Base-by-base conservation (phyloP, 768 basidiomycete species). In the Lactarius hatsudake region DNA sequence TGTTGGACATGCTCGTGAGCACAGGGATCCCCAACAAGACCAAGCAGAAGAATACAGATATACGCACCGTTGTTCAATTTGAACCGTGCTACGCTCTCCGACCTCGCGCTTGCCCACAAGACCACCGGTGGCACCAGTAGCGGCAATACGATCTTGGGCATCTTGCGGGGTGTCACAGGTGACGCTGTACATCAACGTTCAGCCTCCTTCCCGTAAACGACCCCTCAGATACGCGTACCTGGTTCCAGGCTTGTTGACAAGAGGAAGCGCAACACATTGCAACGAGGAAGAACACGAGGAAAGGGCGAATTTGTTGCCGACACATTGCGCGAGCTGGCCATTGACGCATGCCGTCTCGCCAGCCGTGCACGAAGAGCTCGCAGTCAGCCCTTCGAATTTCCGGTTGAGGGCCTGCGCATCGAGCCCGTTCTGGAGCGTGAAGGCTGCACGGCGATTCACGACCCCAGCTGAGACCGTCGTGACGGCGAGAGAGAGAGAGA, bases 331-430 rank as follows among this genome's bases (percentile, higher is more conserved):
- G 53, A 73, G 62, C 28, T 61, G 40, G 51, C 63, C 67, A 8
- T 59, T 1, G 18, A 72, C 56, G 66, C 67, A 70, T 26, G 66
- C 64, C 23, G 65, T 28, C 64, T 73, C 71, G 74, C 80, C 81
- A 72, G 54, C 74, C 71, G 48, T 80, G 72, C 69, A 80, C 55
- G 71, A 70, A 71, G 64, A 79, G 74, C 59, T 76, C 9, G 70
- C n/a, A 12, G 66, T 60, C n/a, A 74, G 58, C 5, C 62, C 57
- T 26, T 61, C 26, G 68, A 74, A 74, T 30, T 72, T 56, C 3
- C 2, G n/a, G 61, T 75, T 75, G 28, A 73, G 69, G 12, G 69
- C 68, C 58, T 75, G 70, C 23, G 74, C 74, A 8, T 72, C 73
- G n/a, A 61, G 43, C 12, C 72, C 74, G 32, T 75, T 75, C 34